A percentile compares a stretch with the other conserved stretches of the same genome.
phyloP scores from a whole-genome alignment of 2,329 filamentous ascomycete species.

The Periglandula ipomoeae region DNA sequence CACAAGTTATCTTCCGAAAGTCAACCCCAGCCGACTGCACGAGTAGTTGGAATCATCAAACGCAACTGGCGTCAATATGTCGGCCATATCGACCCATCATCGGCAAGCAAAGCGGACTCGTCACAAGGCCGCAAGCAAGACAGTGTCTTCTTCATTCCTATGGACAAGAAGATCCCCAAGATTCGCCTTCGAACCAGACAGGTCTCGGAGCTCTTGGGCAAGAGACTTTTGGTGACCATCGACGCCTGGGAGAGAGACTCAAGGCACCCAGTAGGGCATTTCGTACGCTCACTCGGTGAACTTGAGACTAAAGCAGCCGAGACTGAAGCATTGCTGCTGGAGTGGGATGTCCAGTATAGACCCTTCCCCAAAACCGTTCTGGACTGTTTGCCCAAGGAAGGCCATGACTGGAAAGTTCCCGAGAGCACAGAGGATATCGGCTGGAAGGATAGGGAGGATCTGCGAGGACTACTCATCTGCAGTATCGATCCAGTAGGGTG shows the following conservation, averaged over 20 bases:
- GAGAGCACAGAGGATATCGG: conserved; percentile 69
- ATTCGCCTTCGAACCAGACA: conserved; percentile 89
- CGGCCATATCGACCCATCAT: conserved; percentile 84
- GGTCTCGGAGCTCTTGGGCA: conserved; percentile 78
- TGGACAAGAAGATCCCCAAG: conserved; percentile 97
- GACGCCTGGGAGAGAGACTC: conserved; percentile 94
- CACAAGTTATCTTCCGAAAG: conserved; percentile 71
- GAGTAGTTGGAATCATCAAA: conserved; percentile 85
- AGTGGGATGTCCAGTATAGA: conserved; percentile 96
- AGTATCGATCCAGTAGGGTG: conserved; percentile 95
- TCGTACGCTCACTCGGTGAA: conserved; percentile 85
- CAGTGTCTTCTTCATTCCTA: conserved; percentile 88
- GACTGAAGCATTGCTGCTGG: conserved; percentile 85
- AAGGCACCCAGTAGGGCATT: conserved; percentile 85
- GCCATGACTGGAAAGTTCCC: conserved; percentile 90
- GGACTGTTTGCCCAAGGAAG: conserved; percentile 84
- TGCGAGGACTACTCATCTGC: conserved; percentile 81
- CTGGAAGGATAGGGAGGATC: conserved; percentile 77
- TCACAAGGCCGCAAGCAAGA: conserved; percentile 78
- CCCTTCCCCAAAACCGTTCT: conserved; percentile 94
- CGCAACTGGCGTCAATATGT: conserved; percentile 98
- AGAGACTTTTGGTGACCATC: conserved; percentile 86
- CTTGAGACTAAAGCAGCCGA: conserved; percentile 96
- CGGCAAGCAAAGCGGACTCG: conserved; percentile 62
- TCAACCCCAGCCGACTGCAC: conserved; percentile 79